phyloP scores from a whole-genome alignment of 257 asterid genomes.

The Vinca minor region DNA sequence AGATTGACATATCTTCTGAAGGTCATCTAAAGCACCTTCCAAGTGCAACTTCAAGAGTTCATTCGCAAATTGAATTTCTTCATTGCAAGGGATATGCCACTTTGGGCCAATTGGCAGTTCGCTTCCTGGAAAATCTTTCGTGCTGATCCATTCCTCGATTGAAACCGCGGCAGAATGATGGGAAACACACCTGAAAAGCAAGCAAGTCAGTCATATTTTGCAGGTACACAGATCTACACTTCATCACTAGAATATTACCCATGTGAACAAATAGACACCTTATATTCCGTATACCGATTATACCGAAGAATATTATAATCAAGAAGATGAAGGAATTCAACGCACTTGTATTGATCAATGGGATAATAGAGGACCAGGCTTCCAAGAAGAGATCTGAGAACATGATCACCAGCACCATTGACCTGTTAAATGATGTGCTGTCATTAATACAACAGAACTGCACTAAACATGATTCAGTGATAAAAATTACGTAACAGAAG shows the following conservation, averaged over 20 bases:
- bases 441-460: constrained; percentile 11
- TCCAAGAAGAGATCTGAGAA: constrained; percentile 96
- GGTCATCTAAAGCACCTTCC: constrained; percentile 83
- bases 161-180: constrained; percentile 51
- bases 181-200: constrained; percentile 56
- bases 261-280: not conserved
- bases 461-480: not conserved
- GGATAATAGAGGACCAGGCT: constrained; percentile 91
- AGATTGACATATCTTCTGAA: constrained; percentile 63
- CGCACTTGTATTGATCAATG: constrained; percentile 83
- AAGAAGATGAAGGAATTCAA: constrained; percentile 15
- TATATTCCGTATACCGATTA: not conserved
- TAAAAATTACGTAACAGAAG: not conserved
- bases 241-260: too few relatives aligned
- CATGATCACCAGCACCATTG: constrained; percentile 96
- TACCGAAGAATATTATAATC: constrained; percentile 8
- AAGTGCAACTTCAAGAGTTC: constrained; percentile 82
- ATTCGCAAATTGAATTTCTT: constrained; percentile 78
- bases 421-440: constrained; percentile 49
- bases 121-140: constrained; percentile 53
- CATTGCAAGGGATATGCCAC: constrained; percentile 86
- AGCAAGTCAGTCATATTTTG: constrained; percentile 9
- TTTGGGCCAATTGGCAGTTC: constrained; percentile 52
- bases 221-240: not conserved
- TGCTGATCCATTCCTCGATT: constrained; percentile 84